Base-by-base conservation (phyloP, 2,329 filamentous ascomycete species). In the Nothophaeocryptopus gaeumannii region DNA sequence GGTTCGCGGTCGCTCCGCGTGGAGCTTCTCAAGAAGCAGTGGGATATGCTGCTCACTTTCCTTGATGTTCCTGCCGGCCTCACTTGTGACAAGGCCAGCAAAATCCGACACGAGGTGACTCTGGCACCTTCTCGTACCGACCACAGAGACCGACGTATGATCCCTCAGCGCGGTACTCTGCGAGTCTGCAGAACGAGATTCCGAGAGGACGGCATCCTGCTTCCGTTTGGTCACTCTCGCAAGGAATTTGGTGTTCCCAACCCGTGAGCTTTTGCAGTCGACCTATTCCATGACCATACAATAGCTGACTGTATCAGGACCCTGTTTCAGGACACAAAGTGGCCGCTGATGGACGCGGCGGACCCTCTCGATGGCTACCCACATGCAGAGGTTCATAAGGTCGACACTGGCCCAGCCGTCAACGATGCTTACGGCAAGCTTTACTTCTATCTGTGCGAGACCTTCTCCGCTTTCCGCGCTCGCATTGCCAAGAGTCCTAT, bases 351-450 rank as follows among this genome's bases (percentile, higher is more conserved):
- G 3, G 72, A 74, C 40, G 47, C 41, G 36, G 63, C 70, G 0
- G 63, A 71, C 47, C 71, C 73, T 14, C 45, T 69, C 2, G 34
- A 60, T 12, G 70, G 72, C 2, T 76, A 72, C 73, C 3, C 39
- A 1, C 14, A 59, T 2, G 3, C 50, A 2, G 68, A 74, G 1
- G 56, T 71, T n/a, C n/a, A 33, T 55, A 29, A n/a, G n/a, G n/a
- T n/a, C n/a, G n/a, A n/a, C n/a, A n/a, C n/a, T n/a, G n/a, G n/a
- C n/a, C n/a, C n/a, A n/a, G n/a, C n/a, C n/a, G n/a, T n/a, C n/a
- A 56, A 62, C 8, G 73, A 76, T 45, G 35, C 70, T 1, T 71
- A 74, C 43, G 73, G 72, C 13, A 64, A 64, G 12, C 58, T 76
- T 0, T 72, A 63, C 56, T 60, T 64, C 39, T 64, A 66, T 47